These are phyloP conservation scores for Polygonum maritimum DNA, from an alignment of 148 eudicot genomes.

Conservation along the genomic window DNA sequence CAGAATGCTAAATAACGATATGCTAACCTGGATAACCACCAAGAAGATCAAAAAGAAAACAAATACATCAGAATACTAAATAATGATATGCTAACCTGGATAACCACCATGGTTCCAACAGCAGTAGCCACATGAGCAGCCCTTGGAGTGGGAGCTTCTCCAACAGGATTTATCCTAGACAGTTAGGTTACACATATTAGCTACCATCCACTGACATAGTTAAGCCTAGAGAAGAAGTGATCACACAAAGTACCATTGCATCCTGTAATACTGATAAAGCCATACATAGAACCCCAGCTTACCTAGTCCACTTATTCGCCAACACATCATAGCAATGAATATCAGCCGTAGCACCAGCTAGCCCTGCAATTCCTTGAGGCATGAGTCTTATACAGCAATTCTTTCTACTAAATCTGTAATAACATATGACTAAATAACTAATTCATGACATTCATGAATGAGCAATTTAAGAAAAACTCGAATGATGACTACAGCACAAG, in stretches of 20 bases:
- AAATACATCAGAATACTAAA: neutral
- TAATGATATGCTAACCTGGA: conserved; percentile 53
- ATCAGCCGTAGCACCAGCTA: conserved; percentile 97
- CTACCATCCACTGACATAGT: neutral
- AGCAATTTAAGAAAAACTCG: neutral
- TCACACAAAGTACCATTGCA: neutral
- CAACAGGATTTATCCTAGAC: conserved; percentile 73
- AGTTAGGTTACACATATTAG: neutral
- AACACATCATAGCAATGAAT: conserved; percentile 91
- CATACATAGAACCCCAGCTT: conserved; percentile 16
- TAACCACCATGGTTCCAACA: conserved; percentile 96
- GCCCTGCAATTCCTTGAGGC: conserved; percentile 43
- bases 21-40: conserved; percentile 92
- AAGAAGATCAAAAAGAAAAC: conserved; percentile 6
- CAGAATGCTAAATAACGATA: neutral
- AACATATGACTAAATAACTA: neutral
- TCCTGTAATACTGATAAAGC: neutral
- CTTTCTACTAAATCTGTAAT: neutral
- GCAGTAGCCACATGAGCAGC: conserved; percentile 99
- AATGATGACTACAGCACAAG: no score
- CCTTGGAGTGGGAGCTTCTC: conserved; percentile 98
- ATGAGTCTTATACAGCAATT: conserved; percentile 3
- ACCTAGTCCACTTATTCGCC: conserved; percentile 96
- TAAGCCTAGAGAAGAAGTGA: neutral
- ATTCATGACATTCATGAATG: neutral